Base-by-base conservation (phyloP, 1,139 yeast species). In the Lodderomyces metapsilosis region DNA sequence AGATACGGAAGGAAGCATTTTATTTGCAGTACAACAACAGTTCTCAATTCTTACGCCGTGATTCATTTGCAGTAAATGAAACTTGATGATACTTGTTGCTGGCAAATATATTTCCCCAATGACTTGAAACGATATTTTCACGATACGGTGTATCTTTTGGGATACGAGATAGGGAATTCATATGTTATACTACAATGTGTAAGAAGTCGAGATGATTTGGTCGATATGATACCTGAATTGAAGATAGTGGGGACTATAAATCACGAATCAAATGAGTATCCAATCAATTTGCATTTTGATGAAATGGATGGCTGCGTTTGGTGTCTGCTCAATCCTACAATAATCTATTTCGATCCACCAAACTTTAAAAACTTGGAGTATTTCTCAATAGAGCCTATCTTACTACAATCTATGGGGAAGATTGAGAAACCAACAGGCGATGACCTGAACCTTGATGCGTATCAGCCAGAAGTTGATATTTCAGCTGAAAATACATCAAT, bases 261-360 rank as follows among this genome's bases (percentile, higher is more conserved):
- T 34, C 43, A 41, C 8, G 23, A 23, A 25, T 9, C 18, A 18
- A 18, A 15, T 15, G 17, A 31, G 11, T 40, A 43, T 43, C 54
- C 38, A 25, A 36, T 56, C 28, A 23, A 43, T 7, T 40, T 54
- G 13, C 21, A 11, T 6, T 52, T 41, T 36, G 42, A 45, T 32
- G 16, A 17, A 35, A 18, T 11, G 6, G 13, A 7, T 4, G 22
- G 21, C 3, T 5, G n/a, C 9, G 9, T 35, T 16, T 22, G 10
- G 30, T 30, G 34, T 20, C 12, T 11, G 12, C 32, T 21, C 30
- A 34, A 8, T 28, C 56, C 63, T 36, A 70, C 70, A 22, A 56
- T 88, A 1, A 68, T 91, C 2, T 52, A 76, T 13, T 91, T 82
- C 58, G 78, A 78, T 25, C 87, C 95, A 1, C 98, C 98, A 0